Conservation (phyloP, 129 eudicot genomes). For the Helianthus tuberosus region DNA sequence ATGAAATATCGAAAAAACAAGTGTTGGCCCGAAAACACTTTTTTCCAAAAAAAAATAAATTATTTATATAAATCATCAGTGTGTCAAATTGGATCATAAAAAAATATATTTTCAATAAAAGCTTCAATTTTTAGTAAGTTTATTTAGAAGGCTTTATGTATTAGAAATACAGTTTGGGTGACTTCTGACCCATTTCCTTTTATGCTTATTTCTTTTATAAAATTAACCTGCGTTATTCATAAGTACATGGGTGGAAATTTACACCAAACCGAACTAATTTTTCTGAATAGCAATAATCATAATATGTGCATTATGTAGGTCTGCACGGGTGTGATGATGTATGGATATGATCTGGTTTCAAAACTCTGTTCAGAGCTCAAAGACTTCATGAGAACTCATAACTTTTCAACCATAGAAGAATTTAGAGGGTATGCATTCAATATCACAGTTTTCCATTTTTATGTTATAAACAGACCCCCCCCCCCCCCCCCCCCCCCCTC, state of each 20-base stretch:
- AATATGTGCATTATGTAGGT: slow-evolving; percentile 48
- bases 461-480: background rate
- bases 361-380: slow-evolving; percentile 85
- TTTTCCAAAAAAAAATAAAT: background rate
- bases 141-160: background rate
- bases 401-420: slow-evolving; percentile 88
- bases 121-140: background rate
- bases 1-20: background rate
- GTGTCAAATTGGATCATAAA: background rate
- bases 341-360: slow-evolving; percentile 79
- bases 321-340: slow-evolving; percentile 99
- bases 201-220: background rate
- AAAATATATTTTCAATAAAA: too few species aligned
- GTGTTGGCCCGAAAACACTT: too few species aligned
- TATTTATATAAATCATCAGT: background rate
- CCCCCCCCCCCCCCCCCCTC: too few species aligned
- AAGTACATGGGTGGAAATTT: background rate
- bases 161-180: background rate
- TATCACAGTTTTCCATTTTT: background rate
- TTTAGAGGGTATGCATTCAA: slow-evolving; percentile 75
- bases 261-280: too few species aligned
- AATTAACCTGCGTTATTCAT: too few species aligned
- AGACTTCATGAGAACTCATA: slow-evolving; percentile 94
- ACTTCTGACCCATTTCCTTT: background rate
- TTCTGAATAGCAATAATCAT: background rate